Evolutionary conservation across 2,329 filamentous ascomycete species (phyloP).

Genomic region (Periconia sp.): DNA sequence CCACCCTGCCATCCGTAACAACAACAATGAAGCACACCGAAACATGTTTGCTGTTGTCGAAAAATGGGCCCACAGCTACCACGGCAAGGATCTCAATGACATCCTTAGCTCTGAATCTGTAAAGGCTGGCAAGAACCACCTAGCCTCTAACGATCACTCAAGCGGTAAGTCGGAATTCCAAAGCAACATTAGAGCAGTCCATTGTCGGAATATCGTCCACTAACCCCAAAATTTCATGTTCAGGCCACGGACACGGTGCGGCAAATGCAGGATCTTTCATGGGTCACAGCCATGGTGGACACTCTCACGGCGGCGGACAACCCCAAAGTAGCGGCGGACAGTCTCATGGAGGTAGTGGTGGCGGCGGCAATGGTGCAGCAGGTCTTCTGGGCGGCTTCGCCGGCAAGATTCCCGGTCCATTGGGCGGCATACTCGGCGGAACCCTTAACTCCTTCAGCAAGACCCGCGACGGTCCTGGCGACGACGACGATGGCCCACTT

Average conservation of each 20-base stretch:
- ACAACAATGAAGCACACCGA: conserved; percentile 74
- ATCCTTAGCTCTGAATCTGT: conserved; percentile 85
- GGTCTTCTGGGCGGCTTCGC: conserved; percentile 24
- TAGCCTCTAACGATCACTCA: conserved; percentile 37
- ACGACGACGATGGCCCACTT: conserved; percentile 14
- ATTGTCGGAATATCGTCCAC: not conserved
- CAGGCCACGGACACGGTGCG: conserved; percentile 30
- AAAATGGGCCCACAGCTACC: conserved; percentile 74
- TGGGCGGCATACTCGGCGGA: conserved; percentile 17
- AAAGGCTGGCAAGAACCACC: conserved; percentile 78
- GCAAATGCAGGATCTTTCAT: conserved; percentile 27
- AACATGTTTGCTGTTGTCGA: conserved; percentile 88
- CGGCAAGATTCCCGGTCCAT: conserved; percentile 17
- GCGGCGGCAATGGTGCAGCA: conserved; percentile 13
- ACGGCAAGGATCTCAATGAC: conserved; percentile 67
- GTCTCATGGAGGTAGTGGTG: conserved; percentile 2
- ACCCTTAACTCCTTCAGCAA: conserved; percentile 22
- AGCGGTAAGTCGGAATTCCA: conserved; percentile 9
- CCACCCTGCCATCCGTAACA: conserved; percentile 80
- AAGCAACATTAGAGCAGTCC: not conserved
- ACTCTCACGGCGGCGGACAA: conserved; percentile 20
- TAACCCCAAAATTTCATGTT: not conserved
- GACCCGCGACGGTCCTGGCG: conserved; percentile 25
- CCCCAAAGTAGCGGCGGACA: conserved; percentile 5
- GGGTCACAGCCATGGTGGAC: conserved; percentile 15